Evolutionary conservation across 768 basidiomycete genomes (phyloP).

Genomic region (Tricholomella constricta): DNA sequence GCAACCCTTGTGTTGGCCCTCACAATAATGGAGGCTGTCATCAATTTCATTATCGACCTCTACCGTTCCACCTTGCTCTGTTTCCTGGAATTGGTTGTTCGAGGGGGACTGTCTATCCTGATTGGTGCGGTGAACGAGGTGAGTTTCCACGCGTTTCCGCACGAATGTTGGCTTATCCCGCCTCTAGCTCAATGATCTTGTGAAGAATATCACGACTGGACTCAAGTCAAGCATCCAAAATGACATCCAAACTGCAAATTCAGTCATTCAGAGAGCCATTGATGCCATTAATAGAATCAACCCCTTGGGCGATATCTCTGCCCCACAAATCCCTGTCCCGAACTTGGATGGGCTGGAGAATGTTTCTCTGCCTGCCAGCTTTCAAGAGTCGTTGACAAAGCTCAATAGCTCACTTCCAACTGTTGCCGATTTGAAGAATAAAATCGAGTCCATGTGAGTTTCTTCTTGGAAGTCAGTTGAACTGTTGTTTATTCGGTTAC

Average conservation of each 20-base stretch:
- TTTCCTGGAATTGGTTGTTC: conserved; percentile 86
- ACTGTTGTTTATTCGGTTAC: conserved; percentile 5
- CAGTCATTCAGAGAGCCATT: conserved; percentile 62
- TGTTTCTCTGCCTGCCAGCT: conserved; percentile 75
- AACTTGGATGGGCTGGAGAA: conserved; percentile 74
- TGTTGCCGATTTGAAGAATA: conserved; percentile 70
- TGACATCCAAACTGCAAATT: conserved; percentile 69
- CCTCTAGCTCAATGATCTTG: conserved; percentile 66
- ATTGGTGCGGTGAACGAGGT: conserved; percentile 87
- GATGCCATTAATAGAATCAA: conserved; percentile 75
- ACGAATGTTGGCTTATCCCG: conserved; percentile 1
- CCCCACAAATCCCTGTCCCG: conserved; percentile 76
- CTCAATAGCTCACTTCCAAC: conserved; percentile 85
- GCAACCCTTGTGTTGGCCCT: conserved; percentile 71
- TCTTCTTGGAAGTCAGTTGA: not conserved
- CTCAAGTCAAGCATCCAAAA: conserved; percentile 75
- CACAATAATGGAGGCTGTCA: conserved; percentile 83
- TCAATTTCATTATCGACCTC: conserved; percentile 89
- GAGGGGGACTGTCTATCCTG: conserved; percentile 76
- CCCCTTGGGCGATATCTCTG: conserved; percentile 66
- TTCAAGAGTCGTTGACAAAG: conserved; percentile 69
- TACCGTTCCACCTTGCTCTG: conserved; percentile 95
- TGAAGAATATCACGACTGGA: conserved; percentile 57
- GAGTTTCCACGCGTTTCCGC: conserved; percentile 22
- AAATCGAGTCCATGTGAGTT: conserved; percentile 69